Evolutionary conservation across 192 early-diverging fungal species (phyloP), one percentile per base, ranked within the genome.

Genomic region (Nowakowskiella sp.): DNA sequence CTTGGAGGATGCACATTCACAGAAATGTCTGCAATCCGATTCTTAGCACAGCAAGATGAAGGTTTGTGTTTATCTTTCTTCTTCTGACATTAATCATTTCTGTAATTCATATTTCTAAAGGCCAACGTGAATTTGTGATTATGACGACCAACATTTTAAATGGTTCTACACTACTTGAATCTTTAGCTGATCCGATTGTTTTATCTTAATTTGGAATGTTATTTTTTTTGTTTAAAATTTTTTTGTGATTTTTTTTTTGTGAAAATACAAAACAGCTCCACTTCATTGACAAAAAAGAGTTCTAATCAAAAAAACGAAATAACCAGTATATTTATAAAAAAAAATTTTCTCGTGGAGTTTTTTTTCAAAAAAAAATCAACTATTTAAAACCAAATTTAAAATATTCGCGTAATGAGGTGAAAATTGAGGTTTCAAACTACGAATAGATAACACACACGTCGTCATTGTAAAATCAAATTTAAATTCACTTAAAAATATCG

Each of bases 1-100:
- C 68, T 98, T 7, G 94, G 94, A 31, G 94, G 94, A 13, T 96
- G 94, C 64, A 96, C 93, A 0, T 86, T 76, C 28, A 87, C 94
- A 2, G 94, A 98, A 70, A 81, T 96, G 16, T 77, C 93, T 2
- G 90, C 95, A 13, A 72, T 92, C n/a, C 77, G 95, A 2, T 85
- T 91, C 52, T 68, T 98, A 36, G 79, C 88, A 4, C 84, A 85
- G 58, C 84, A 89, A 46, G 84, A 86, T 29, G 77, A 77, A 50
- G 78, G 81, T 82, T 66, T 64, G 58, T 53, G 19, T 29, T 27
- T 27, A n/a, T 27, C 28, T 30, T 30, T 31, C 26, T 70, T 8
- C 2, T 7, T 26, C 4, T 26, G 19, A 48, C 25, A 3, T 23
- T 2, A 39, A 48, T 9, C 10, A 34, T 21, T 23, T 47, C 26